phyloP scores from a whole-genome alignment of 139 green algal genomes.

The Coelastrella sp. region DNA sequence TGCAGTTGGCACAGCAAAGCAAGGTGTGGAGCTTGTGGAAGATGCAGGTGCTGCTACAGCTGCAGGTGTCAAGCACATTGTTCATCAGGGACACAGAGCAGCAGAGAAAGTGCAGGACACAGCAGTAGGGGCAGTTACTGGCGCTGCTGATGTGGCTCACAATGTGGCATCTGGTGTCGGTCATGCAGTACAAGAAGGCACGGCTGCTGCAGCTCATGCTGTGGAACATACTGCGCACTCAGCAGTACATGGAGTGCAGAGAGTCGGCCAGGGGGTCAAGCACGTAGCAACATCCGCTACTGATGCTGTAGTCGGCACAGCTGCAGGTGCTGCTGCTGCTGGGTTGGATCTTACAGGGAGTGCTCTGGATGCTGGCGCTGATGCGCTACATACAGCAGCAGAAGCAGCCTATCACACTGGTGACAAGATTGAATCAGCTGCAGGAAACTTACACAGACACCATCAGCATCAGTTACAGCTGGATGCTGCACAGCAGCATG shows the following conservation, averaged over 20 bases:
- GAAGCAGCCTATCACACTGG: background rate
- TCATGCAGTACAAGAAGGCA: background rate
- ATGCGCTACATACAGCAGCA: conserved; percentile 23
- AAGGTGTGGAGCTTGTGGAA: background rate
- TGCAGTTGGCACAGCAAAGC: background rate
- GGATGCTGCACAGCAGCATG: background rate
- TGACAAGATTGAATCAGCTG: conserved; percentile 14
- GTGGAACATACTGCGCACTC: background rate
- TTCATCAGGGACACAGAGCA: background rate
- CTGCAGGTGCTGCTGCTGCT: conserved; percentile 15
- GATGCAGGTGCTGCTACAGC: background rate
- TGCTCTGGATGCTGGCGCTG: conserved; percentile 14
- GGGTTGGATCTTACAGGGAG: conserved; percentile 10
- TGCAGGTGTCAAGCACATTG: background rate
- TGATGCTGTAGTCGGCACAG: background rate
- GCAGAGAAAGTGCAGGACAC: background rate
- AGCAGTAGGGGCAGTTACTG: background rate
- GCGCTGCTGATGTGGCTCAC: background rate
- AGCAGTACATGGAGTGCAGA: conserved; percentile 17
- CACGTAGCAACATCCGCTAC: background rate
- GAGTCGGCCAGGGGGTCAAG: background rate
- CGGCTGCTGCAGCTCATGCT: background rate
- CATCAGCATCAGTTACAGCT: too few relatives aligned
- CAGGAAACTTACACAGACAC: too few relatives aligned
- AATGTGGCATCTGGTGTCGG: background rate